Evolutionary conservation across 192 early-diverging fungal genomes (phyloP), one percentile per base, ranked within the genome.

Genomic region (Ambispora gerdemannii): DNA sequence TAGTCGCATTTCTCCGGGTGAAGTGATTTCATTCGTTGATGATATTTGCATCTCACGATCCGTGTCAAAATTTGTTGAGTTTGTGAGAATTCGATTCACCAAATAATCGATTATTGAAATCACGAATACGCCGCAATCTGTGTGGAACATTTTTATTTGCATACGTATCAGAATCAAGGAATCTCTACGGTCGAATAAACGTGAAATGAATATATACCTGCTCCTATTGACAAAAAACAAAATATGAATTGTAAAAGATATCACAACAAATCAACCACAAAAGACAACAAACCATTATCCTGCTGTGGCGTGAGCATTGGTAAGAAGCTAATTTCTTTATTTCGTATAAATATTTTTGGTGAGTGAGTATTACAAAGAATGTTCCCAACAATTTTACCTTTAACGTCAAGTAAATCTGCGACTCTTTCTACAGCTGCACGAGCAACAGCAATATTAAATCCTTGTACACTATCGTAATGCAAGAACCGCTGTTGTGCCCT

Each of bases 401-500:
- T 13, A 30, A 58, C 24, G 20, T 30, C 24, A 20, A 58, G 0
- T 20, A 20, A 11, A 2, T 4, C 28, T 58, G 55, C 55, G 13
- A 58, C 24, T 1, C 28, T 58, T 30, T 58, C 24, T 1, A 30
- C 24, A 28, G 55, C 24, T 4, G 1, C 28, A 1, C 24, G 20
- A 63, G 61, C 61, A 15, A 22, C 15, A 35, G 3, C 15, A 22
- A n/a, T 36, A 38, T 63, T 63, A 20, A 36, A 30, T 35, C n/a
- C n/a, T 22, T 25, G 19, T 22, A 34, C 61, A 35, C 33, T 36
- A 65, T 65, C 63, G 24, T 65, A 65, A 22, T 65, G 43, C 2
- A 65, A 28, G 28, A 65, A 65, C 31, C 25, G 7, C 11, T 65
- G 38, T 0, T 22, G 1, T 50, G 28, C 8, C 31, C 47, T 65